Evolutionary conservation across 2,329 filamentous ascomycete genomes (phyloP), one percentile per base, ranked within the genome.

Genomic region (Diaporthe vexans): DNA sequence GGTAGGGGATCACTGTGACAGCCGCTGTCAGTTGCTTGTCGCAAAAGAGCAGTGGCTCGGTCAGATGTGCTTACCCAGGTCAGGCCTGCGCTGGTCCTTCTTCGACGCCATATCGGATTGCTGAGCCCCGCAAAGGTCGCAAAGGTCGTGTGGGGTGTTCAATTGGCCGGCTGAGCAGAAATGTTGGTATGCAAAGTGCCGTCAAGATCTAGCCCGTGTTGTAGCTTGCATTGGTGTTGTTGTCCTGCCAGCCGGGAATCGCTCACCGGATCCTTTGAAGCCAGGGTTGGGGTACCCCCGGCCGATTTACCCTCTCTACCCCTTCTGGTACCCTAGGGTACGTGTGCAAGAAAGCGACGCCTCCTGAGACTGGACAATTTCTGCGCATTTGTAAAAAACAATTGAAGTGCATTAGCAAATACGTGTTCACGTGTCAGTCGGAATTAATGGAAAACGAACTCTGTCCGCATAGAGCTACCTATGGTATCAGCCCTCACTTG

Each of bases 1-100:
- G 91, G 84, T 97, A 98, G 75, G 95, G 95, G 79, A 98, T 94
- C 82, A 95, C 95, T 98, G 82, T 40, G 52, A 29, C 68, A 24
- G 48, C 43, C 29, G 19, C 19, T 65, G n/a, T 75, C 48, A 69
- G 68, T 48, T 54, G 54, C 63, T n/a, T 61, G 63, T 48, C 54
- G 59, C 33, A 43, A 51, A 24, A 9, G 24, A 15, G 8, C 37
- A 40, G 37, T 33, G 15, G 11, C 5, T 21, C 10, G 17, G 9
- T 11, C 17, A 37, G 40, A 35, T 21, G 10, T 9, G 77, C 85
- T 79, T 78, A 87, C 86, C 82, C 79, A 87, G 80, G 77, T 87
- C 86, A 37, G 83, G 75, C 77, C 85, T 80, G 77, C 86, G 83
- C 80, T 85, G 82, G 71, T 87, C 86, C 79, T 79, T 80, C 76